These are phyloP conservation scores for Didymella keratinophila DNA, from an alignment of 2,329 filamentous ascomycete species.

Conservation along the genomic window DNA sequence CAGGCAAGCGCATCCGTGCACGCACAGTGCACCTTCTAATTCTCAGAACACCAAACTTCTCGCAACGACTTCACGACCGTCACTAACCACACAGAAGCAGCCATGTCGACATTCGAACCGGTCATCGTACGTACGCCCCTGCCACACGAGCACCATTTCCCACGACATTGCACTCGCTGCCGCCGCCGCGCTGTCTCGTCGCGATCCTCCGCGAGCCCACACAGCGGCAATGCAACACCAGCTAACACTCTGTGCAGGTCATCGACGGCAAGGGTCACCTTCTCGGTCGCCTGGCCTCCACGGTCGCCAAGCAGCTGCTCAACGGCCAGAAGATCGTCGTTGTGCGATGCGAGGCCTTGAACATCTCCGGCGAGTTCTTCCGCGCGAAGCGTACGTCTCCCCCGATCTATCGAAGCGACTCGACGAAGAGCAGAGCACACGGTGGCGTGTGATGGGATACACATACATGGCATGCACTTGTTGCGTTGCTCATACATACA, in stretches of 20 bases:
- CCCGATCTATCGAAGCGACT: conserved; percentile 26
- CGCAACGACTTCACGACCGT: conserved; percentile 1
- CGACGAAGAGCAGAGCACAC: conserved; percentile 28
- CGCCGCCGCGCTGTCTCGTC: conserved; percentile 20
- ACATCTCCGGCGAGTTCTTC: conserved; percentile 99
- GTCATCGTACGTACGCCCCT: conserved; percentile 64
- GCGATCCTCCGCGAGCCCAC: conserved; percentile 8
- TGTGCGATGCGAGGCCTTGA: conserved; percentile 97
- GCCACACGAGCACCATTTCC: conserved; percentile 20
- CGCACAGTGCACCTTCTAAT: conserved; percentile 20
- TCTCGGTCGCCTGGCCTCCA: conserved; percentile 97
- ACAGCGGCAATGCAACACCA: conserved; percentile 22
- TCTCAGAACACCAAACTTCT: conserved; percentile 24
- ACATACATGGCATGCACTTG: conserved; percentile 11
- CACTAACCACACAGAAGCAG: conserved; percentile 51
- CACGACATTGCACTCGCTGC: conserved; percentile 21
- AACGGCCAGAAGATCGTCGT: conserved; percentile 99
- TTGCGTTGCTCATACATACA: conserved; percentile 18
- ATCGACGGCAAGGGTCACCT: conserved; percentile 99
- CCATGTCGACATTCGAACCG: conserved; percentile 72
- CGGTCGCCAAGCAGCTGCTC: conserved; percentile 98
- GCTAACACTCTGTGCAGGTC: conserved; percentile 61
- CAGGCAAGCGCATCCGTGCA: conserved; percentile 5
- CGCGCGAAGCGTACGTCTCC: conserved; percentile 95
- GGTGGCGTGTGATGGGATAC: conserved; percentile 20